These are phyloP conservation scores for Fraxinus greggii DNA, from an alignment of 305 asterid species.

Conservation along the genomic window DNA sequence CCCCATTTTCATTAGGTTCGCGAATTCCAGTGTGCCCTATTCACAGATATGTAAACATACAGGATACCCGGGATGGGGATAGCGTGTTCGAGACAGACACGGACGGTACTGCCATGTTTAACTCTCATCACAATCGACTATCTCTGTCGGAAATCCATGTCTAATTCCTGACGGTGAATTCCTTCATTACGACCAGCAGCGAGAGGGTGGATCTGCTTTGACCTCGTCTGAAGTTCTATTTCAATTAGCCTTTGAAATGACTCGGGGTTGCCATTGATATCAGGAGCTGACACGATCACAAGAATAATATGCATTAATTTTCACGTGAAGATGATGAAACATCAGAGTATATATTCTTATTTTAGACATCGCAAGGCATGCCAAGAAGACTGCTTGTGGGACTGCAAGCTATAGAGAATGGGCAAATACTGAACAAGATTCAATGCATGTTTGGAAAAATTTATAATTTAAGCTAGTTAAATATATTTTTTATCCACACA, in stretches of 20 bases:
- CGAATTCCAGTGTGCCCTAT: not conserved
- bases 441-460: not conserved
- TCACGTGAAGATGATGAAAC: not conserved
- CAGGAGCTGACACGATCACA: constrained; percentile 24
- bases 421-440: not conserved
- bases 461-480: not conserved
- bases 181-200: constrained; percentile 49
- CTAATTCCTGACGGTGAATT: constrained; percentile 56
- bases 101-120: not conserved
- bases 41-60: not conserved
- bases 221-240: constrained; percentile 67
- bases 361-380: not conserved
- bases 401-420: not conserved
- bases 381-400: not conserved
- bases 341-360: not conserved
- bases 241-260: constrained; percentile 79
- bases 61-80: not conserved
- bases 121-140: not conserved
- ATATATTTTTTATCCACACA: not conserved
- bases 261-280: constrained; percentile 49
- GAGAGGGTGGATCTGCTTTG: constrained; percentile 60
- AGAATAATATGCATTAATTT: not conserved
- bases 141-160: constrained; percentile 46
- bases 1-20: not conserved
- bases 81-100: not conserved